Percentiles rank a stretch among this genome's conserved stretches.
Evolutionary conservation across 805 yeast genomes (phyloP).

Genomic region (Diddensiella transvaalensis): DNA sequence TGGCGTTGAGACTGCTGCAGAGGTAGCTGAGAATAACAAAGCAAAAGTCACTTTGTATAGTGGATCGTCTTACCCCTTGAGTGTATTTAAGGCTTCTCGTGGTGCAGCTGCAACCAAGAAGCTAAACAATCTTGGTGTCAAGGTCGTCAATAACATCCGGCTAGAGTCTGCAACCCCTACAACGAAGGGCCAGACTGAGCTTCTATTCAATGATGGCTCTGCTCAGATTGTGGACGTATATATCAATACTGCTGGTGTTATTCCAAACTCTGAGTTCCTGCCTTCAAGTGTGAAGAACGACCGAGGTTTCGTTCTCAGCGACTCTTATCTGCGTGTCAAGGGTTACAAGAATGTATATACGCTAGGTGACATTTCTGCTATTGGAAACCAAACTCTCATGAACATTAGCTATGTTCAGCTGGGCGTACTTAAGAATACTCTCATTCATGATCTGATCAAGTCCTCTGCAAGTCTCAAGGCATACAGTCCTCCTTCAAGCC

Average conservation of each 20-base stretch:
- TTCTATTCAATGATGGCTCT: constrained; percentile 18
- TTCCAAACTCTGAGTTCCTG: constrained; percentile 22
- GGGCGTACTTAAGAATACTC: constrained; percentile 12
- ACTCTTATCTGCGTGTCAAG: constrained; percentile 17
- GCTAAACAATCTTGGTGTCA: constrained; percentile 21
- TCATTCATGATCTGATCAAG: constrained; percentile 16
- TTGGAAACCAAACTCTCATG: constrained; percentile 8
- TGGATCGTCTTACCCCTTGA: constrained; percentile 19
- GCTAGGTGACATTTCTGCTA: constrained; percentile 21
- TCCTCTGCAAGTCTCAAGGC: background rate
- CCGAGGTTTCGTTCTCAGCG: constrained; percentile 17
- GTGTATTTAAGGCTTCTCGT: constrained; percentile 9
- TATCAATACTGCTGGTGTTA: constrained; percentile 19
- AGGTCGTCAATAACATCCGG: constrained; percentile 15
- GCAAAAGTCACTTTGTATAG: constrained; percentile 34
- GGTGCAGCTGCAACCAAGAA: constrained; percentile 17
- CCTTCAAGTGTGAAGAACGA: constrained; percentile 10
- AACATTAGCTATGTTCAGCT: constrained; percentile 16
- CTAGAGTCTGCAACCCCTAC: constrained; percentile 6
- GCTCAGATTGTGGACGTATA: constrained; percentile 14
- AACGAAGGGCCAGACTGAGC: constrained; percentile 6
- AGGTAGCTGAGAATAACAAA: constrained; percentile 37
- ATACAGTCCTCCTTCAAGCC: constrained; percentile 2
- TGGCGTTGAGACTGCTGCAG: constrained; percentile 51
- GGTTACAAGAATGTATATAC: constrained; percentile 16